phyloP scores from a whole-genome alignment of 768 basidiomycete genomes.

The Pisolithus albus region DNA sequence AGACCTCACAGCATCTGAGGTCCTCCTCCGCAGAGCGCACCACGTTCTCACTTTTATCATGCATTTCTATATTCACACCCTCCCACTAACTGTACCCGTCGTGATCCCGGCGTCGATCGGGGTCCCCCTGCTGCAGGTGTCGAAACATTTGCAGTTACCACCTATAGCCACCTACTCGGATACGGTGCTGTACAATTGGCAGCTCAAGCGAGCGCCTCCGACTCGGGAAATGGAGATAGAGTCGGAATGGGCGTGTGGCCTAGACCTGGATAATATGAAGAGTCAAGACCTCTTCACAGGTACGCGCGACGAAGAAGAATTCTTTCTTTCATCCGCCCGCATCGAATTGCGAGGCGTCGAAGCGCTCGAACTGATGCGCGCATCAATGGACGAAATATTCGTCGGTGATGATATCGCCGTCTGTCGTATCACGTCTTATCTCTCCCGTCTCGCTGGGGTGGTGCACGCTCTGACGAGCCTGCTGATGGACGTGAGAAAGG shows the following conservation, averaged over 20 bases:
- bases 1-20: constrained; percentile 43
- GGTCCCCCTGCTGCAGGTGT: constrained; percentile 70
- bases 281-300: constrained; percentile 69
- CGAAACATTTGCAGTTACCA: constrained; percentile 66
- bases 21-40: constrained; percentile 63
- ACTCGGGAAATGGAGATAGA: not conserved
- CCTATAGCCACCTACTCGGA: constrained; percentile 89
- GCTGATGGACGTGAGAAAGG: constrained; percentile 57
- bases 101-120: constrained; percentile 65
- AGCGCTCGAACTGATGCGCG: not conserved
- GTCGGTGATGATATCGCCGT: constrained; percentile 62
- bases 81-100: constrained; percentile 43
- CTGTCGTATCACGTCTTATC: constrained; percentile 57
- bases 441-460: constrained; percentile 53
- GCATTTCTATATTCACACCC: constrained; percentile 73
- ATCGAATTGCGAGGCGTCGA: not conserved
- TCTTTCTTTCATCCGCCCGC: constrained; percentile 68
- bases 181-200: constrained; percentile 87
- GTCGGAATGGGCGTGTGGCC: no score
- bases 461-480: constrained; percentile 58
- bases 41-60: constrained; percentile 65
- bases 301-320: constrained; percentile 75
- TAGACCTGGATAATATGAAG: constrained; percentile 48
- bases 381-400: constrained; percentile 8
- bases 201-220: constrained; percentile 31